A percentile compares a stretch with the other conserved stretches of the same genome.
phyloP scores from a whole-genome alignment of 805 yeast species.

The Ogataea nakhonphanomensis region DNA sequence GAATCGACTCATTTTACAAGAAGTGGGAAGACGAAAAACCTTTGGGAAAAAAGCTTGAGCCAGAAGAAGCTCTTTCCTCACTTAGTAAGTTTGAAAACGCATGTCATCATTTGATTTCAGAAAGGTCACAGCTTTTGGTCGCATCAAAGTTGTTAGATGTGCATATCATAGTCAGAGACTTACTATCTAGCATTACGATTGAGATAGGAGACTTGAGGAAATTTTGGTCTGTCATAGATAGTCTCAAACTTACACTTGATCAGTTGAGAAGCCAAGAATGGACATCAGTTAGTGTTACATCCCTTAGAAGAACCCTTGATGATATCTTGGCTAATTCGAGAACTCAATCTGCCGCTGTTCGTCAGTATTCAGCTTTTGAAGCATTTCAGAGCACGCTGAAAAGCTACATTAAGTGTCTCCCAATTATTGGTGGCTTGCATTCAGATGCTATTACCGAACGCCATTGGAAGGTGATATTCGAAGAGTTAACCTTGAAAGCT shows the following conservation, averaged over 20 bases:
- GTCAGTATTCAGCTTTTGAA: conserved; percentile 69
- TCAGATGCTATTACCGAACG: conserved; percentile 56
- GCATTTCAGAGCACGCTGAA: conserved; percentile 48
- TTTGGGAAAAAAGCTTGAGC: conserved; percentile 38
- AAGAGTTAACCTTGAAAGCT: conserved; percentile 19
- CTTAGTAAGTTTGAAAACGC: conserved; percentile 30
- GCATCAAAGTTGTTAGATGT: conserved; percentile 37
- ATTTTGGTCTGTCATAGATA: conserved; percentile 63
- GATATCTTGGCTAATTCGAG: conserved; percentile 44
- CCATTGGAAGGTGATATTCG: conserved; percentile 60
- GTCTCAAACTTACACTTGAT: conserved; percentile 45
- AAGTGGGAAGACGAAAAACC: conserved; percentile 54
- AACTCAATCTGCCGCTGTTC: conserved; percentile 51
- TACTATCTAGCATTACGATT: conserved; percentile 33
- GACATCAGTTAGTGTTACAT: conserved; percentile 44
- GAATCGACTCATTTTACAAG: conserved; percentile 29
- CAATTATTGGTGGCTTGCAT: conserved; percentile 44
- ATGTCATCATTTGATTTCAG: conserved; percentile 12
- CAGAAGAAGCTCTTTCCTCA: conserved; percentile 41
- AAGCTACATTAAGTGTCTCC: conserved; percentile 35
- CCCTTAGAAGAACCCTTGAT: conserved; percentile 48
- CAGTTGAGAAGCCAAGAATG: conserved; percentile 44
- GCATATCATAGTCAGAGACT: conserved; percentile 28
- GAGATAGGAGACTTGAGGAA: conserved; percentile 55
- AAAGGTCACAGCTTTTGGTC: conserved; percentile 22